phyloP scores from a whole-genome alignment of 2,329 filamentous ascomycete genomes.

The Aspergillus pseudoterreus region DNA sequence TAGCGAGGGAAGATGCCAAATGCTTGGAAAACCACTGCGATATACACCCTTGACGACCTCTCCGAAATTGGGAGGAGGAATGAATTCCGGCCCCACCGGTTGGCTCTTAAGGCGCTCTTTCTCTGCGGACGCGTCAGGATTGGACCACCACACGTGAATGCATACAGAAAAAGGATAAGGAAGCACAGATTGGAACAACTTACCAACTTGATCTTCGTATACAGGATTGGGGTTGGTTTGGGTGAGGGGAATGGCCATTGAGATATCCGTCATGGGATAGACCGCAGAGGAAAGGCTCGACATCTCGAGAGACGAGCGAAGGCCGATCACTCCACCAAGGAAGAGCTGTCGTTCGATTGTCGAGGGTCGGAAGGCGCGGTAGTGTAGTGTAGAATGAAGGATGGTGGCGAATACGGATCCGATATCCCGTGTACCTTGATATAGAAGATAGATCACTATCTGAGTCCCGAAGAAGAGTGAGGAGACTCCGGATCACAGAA shows the following conservation, averaged over 20 bases:
- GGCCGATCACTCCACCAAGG: not conserved
- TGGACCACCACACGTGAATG: not conserved
- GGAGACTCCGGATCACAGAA: not conserved
- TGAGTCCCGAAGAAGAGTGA: not conserved
- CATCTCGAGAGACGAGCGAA: not conserved
- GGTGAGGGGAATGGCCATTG: not conserved
- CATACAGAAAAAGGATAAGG: not conserved
- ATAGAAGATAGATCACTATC: not conserved
- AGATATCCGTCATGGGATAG: not conserved
- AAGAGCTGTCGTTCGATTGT: not conserved
- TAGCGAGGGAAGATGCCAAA: conserved; percentile 68
- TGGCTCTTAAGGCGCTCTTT: conserved; percentile 27
- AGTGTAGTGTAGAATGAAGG: not conserved
- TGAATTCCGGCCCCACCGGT: conserved; percentile 19
- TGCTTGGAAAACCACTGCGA: conserved; percentile 74
- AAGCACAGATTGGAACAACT: not conserved
- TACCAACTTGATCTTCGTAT: not conserved
- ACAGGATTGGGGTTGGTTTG: not conserved
- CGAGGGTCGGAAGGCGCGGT: not conserved
- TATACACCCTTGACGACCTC: conserved; percentile 71
- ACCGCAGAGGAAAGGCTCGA: not conserved
- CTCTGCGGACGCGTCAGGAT: not conserved
- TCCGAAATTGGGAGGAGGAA: conserved; percentile 69
- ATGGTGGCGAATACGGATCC: not conserved
- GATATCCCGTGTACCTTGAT: not conserved